Conservation (phyloP, 2,329 filamentous ascomycete species). For the Apiospora phragmitis region DNA sequence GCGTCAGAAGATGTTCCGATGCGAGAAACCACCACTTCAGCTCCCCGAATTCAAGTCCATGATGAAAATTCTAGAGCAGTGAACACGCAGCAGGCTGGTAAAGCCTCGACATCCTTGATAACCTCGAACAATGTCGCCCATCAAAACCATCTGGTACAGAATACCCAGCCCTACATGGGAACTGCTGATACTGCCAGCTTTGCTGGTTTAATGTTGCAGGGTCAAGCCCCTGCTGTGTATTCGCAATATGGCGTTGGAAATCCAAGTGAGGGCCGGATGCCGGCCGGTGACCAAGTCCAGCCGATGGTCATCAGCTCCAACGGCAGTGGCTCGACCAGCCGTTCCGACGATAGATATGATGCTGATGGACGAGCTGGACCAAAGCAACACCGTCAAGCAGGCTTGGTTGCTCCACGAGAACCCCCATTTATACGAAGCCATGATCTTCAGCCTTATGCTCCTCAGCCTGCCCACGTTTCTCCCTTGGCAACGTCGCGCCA, state of each 20-base stretch:
- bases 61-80: constrained; percentile 14
- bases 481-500: constrained; percentile 50
- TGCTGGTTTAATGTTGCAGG: not conserved
- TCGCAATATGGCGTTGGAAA: not conserved
- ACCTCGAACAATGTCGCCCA: not conserved
- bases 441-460: constrained; percentile 71
- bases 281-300: constrained; percentile 24
- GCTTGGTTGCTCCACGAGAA: constrained; percentile 42
- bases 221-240: not conserved
- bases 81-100: constrained; percentile 18
- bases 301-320: constrained; percentile 35
- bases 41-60: constrained; percentile 29
- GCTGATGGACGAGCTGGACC: constrained; percentile 37
- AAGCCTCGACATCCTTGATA: not conserved
- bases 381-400: constrained; percentile 37
- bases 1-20: constrained; percentile 40
- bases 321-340: constrained; percentile 43
- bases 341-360: constrained; percentile 42
- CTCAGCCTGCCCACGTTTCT: constrained; percentile 72
- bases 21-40: constrained; percentile 36
- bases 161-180: not conserved
- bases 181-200: not conserved
- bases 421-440: constrained; percentile 71
- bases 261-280: constrained; percentile 12
- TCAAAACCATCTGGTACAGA: not conserved